Evolutionary conservation across 306 rosid species (phyloP), one percentile per base, ranked within the genome.

Genomic region (Lablab purpureus): DNA sequence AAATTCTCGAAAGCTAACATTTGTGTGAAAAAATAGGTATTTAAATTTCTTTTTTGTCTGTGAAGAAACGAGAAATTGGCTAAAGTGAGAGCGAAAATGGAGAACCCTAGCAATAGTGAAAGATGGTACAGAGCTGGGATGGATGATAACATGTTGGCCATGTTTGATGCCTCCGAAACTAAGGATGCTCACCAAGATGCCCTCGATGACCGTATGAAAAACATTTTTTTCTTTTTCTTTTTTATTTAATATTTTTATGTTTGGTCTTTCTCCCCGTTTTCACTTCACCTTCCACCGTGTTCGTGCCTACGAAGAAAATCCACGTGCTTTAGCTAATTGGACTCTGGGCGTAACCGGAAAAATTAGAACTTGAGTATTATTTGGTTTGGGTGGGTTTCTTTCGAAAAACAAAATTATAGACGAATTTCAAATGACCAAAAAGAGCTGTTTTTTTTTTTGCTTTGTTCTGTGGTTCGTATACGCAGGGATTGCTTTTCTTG

Each of bases 401-500:
- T 34, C 1, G 34, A 45, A 54, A 22, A 2, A 62, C 46, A 56
- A 55, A 40, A 40, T 18, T 52, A 27, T 50, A 15, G 10, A 15
- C 21, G 36, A 23, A 25, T 67, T 47, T 30, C 27, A 76, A n/a
- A 56, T 17, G 37, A 32, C 52, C 10, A 14, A 18, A 13, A 28
- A 30, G 23, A 34, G 54, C 8, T 32, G 22, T 62, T 3, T 7
- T 3, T 17, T 43, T 2, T 78, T 54, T 50, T 34, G 8, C 14
- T 73, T 65, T 37, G 7, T 51, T 46, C 10, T 9, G 4, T 73
- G 41, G 52, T 68, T 79, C 23, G 19, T 85, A 0, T 77, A 10
- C 19, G 47, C 82, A 92, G 97, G 95, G 76, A 22, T 90, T 80
- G 87, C 95, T 81, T 94, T 89, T 78, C 85, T 94, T 45, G 89